Percentiles rank a stretch among this genome's conserved stretches.
These are phyloP conservation scores for Collariella sp. DNA, from an alignment of 495 filamentous ascomycete genomes.

Conservation along the genomic window DNA sequence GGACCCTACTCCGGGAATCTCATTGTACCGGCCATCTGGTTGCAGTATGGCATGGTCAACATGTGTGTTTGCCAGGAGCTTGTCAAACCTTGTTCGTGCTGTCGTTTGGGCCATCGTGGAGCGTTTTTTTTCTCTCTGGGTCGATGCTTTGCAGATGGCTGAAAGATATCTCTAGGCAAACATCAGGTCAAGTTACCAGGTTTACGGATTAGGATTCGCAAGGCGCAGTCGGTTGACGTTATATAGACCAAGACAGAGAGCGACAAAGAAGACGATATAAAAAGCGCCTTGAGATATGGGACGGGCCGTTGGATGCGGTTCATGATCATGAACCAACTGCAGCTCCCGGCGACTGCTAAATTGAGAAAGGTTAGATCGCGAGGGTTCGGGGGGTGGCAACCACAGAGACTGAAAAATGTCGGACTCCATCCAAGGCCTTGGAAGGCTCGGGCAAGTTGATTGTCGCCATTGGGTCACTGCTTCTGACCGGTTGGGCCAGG, in stretches of 20 bases:
- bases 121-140: background rate
- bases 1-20: slow-evolving; percentile 18
- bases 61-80: slow-evolving; percentile 24
- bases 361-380: background rate
- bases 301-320: too few species aligned
- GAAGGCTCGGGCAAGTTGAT: background rate
- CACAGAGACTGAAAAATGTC: background rate
- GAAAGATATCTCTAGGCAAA: too few species aligned
- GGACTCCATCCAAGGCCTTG: background rate
- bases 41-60: slow-evolving; percentile 24
- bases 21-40: slow-evolving; percentile 18
- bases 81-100: slow-evolving; percentile 19
- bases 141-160: background rate
- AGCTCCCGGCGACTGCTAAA: too few species aligned
- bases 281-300: too few species aligned
- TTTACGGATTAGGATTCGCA: too few species aligned
- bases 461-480: background rate
- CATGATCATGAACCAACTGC: too few species aligned
- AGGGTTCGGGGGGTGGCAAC: background rate
- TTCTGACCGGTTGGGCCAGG: background rate
- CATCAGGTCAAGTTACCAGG: too few species aligned
- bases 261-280: too few species aligned
- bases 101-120: slow-evolving; percentile 13
- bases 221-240: too few species aligned
- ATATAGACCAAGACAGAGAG: too few species aligned